These are phyloP conservation scores for Blastomyces percursus DNA, from an alignment of 2,329 filamentous ascomycete genomes.

Conservation along the genomic window DNA sequence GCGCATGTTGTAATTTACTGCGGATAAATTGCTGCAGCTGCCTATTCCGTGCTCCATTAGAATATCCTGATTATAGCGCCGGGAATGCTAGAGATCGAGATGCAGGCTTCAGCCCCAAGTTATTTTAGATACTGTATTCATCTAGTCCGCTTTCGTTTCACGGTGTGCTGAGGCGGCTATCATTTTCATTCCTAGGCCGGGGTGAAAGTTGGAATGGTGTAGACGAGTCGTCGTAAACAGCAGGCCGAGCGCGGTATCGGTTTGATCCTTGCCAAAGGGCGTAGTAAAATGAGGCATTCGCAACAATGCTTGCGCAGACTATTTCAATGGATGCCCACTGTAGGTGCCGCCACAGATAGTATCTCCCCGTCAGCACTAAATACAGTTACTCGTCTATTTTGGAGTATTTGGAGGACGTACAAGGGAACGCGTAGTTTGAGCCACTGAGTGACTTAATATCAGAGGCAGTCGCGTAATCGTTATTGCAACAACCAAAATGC, in stretches of 20 bases:
- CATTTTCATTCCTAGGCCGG: not conserved
- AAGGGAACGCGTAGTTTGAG: conserved; percentile 13
- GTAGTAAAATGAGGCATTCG: conserved; percentile 16
- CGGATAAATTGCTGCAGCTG: not conserved
- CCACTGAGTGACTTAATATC: conserved; percentile 10
- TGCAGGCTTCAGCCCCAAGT: not conserved
- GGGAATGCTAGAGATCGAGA: not conserved
- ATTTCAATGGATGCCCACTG: conserved; percentile 16
- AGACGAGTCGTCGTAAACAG: not conserved
- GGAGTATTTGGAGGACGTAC: conserved; percentile 5
- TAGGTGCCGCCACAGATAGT: not conserved
- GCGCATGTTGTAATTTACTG: not conserved
- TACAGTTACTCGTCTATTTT: not conserved
- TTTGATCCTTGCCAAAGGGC: conserved; percentile 12
- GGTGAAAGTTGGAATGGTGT: not conserved
- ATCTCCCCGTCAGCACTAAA: not conserved
- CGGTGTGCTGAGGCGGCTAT: not conserved
- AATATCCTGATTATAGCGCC: not conserved
- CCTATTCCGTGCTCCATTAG: not conserved
- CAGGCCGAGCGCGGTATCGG: not conserved
- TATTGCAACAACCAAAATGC: conserved; percentile 11
- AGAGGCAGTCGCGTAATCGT: conserved; percentile 14
- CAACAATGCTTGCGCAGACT: conserved; percentile 12
- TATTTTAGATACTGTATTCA: not conserved
- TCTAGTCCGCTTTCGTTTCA: not conserved